Evolutionary conservation across 169 alveolate genomes (phyloP).

Genomic region (Cryptosporidium muris): DNA sequence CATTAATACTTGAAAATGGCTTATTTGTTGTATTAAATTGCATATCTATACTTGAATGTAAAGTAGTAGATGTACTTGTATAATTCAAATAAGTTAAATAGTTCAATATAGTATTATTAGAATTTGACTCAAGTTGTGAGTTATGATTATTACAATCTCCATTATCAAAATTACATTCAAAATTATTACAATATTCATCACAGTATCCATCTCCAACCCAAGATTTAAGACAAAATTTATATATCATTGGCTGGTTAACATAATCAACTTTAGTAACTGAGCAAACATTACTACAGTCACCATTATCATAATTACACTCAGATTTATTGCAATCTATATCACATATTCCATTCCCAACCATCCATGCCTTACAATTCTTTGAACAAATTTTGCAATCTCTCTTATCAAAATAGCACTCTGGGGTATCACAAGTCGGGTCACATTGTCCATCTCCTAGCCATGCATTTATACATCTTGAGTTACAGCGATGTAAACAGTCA

Average conservation of each 20-base stretch:
- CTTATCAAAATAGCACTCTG: slow-evolving; percentile 76
- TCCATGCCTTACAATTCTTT: slow-evolving; percentile 76
- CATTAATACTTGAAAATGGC: no score
- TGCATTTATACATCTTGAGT: slow-evolving; percentile 70
- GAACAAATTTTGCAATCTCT: slow-evolving; percentile 76
- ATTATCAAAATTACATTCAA: slow-evolving; percentile 56
- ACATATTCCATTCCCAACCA: slow-evolving; percentile 78
- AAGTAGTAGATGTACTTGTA: no score
- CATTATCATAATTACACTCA: slow-evolving; percentile 74
- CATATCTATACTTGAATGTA: no score
- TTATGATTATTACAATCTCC: slow-evolving; percentile 39
- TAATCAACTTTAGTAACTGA: slow-evolving; percentile 76
- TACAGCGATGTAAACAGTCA: slow-evolving; percentile 72
- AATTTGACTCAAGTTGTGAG: no score
- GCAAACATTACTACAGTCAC: slow-evolving; percentile 77
- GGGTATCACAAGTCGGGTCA: slow-evolving; percentile 76
- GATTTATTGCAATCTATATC: slow-evolving; percentile 74
- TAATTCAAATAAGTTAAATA: no score
- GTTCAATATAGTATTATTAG: no score
- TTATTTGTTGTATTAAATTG: no score
- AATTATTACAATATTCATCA: slow-evolving; percentile 76
- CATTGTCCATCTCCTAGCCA: slow-evolving; percentile 83
- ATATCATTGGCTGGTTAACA: slow-evolving; percentile 73
- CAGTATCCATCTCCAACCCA: slow-evolving; percentile 80
- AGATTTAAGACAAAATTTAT: slow-evolving; percentile 75